Evolutionary conservation across 2,329 filamentous ascomycete genomes (phyloP), one percentile per base, ranked within the genome.

Genomic region (Leptographium wingfieldii): DNA sequence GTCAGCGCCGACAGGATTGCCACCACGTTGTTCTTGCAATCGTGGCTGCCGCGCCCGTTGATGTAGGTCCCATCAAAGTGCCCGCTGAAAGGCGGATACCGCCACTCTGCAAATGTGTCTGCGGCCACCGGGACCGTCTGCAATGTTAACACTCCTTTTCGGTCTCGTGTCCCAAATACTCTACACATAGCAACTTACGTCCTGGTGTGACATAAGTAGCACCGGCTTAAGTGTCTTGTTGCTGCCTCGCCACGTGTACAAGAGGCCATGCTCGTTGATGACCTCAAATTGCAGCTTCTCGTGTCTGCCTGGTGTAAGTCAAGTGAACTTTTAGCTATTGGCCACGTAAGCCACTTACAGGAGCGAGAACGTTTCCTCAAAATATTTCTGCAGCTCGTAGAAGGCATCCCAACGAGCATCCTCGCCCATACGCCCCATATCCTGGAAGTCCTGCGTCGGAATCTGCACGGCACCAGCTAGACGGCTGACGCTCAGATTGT

Each of bases 151-250:
- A 3, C 25, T 3, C 6, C 5, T 9, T 3, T 54, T 0, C 29
- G 7, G 22, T 27, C 22, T 11, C 22, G 22, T 22, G 22, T 22
- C 22, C 22, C 22, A 22, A 14, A 11, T 25, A 7, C 48, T 46
- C 48, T 51, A 5, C 25, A 3, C 48, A 5, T 27, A 6, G 5
- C 33, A 14, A 57, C 56, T 52, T 12, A 83, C 80, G 66, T 86
- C 83, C 67, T 84, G 80, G 67, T 85, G 83, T 1, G 81, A 81
- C 74, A 83, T 80, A 43, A 85, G 70, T 10, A 85, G 69, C 5
- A 77, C 76, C 0, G 82, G 82, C 67, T 80, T 82, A 40, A 82
- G 68, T 1, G 66, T 67, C 7, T 67, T 62, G 52, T 82, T 72
- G 5, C 71, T 73, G 3, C 82, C 83, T 43, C 76, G 62, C 78